Evolutionary conservation across 805 yeast genomes (phyloP).

Genomic region (Candida tammaniensis): DNA sequence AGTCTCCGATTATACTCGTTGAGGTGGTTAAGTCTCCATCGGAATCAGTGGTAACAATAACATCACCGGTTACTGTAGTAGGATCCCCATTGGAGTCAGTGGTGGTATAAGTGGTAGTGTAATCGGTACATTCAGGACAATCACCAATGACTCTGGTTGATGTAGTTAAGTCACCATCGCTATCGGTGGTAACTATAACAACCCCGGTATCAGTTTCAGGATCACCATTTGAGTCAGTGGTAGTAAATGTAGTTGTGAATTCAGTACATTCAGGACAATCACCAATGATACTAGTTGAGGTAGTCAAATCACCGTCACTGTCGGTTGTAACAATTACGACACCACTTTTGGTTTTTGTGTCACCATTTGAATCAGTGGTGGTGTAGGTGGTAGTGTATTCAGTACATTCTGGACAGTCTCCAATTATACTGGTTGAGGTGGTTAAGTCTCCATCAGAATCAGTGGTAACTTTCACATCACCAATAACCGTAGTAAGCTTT

Average conservation of each 20-base stretch:
- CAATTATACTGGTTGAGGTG: slow-evolving; percentile 11
- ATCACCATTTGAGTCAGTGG: slow-evolving; percentile 10
- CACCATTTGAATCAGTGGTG: background rate
- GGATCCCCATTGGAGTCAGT: slow-evolving; percentile 9
- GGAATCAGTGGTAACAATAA: slow-evolving; percentile 14
- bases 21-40: slow-evolving; percentile 10
- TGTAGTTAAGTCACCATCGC: slow-evolving; percentile 7
- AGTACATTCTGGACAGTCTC: slow-evolving; percentile 6
- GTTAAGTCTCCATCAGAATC: slow-evolving; percentile 4
- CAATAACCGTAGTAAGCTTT: slow-evolving; percentile 10
- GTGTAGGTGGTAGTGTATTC: background rate
- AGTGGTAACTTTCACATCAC: slow-evolving; percentile 13
- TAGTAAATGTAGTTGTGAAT: slow-evolving; percentile 11
- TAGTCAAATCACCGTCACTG: slow-evolving; percentile 16
- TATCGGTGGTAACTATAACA: slow-evolving; percentile 13
- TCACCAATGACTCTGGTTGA: slow-evolving; percentile 4
- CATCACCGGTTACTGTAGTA: slow-evolving; percentile 11
- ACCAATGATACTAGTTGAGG: slow-evolving; percentile 10
- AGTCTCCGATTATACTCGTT: slow-evolving; percentile 6
- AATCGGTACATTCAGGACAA: slow-evolving; percentile 15
- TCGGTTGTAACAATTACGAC: slow-evolving; percentile 29
- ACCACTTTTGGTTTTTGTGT: slow-evolving; percentile 11
- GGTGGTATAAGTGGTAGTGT: slow-evolving; percentile 11
- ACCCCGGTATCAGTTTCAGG: slow-evolving; percentile 11
- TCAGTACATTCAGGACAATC: slow-evolving; percentile 10